Evolutionary conservation across 176 grass and related monocot species (phyloP), one percentile per base, ranked within the genome.

Genomic region (Oryza punctata): DNA sequence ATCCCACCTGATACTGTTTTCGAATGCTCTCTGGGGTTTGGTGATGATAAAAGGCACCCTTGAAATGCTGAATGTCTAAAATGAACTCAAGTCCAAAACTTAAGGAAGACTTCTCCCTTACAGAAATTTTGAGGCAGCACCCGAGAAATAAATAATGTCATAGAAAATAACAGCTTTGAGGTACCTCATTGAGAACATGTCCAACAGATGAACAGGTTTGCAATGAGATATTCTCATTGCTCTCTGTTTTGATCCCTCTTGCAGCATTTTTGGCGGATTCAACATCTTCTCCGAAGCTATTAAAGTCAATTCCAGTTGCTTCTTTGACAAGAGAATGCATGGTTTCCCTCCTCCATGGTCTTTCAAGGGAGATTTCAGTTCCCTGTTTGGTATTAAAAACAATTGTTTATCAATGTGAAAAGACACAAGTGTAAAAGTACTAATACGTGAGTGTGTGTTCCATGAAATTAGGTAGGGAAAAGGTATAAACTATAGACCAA

Each of bases 271-370:
- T 94, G 33, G 93, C 93, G 50, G 87, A 90, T 81, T 95, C 91
- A 75, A 92, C 70, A 60, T 96, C 79, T 67, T 89, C 54, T 54
- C 41, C 73, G 3, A 95, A 94, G 50, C 90, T 85, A 44, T 78
- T 89, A 70, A 99, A 96, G 80, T 96, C 96, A 63, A 96, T 69
- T 83, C 83, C 96, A 83, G 96, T 90, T 70, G 85, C 91, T 86
- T 99, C 87, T 89, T 94, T 90, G 27, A 99, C 96, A 87, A 99
- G 96, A 81, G 89, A 89, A 90, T 99, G 96, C 96, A 99, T 96
- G 70, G 93, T 95, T 72, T 90, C 91, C 82, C 93, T 96, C 74
- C 91, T 94, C 96, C 96, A 99, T 89, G 96, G 96, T 65, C 85
- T 90, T 89, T 85, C 83, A 10, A 99, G 80, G 68, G 91, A 99